phyloP scores from a whole-genome alignment of 1,284 basidiomycete species.

The Cryptococcus floricola region DNA sequence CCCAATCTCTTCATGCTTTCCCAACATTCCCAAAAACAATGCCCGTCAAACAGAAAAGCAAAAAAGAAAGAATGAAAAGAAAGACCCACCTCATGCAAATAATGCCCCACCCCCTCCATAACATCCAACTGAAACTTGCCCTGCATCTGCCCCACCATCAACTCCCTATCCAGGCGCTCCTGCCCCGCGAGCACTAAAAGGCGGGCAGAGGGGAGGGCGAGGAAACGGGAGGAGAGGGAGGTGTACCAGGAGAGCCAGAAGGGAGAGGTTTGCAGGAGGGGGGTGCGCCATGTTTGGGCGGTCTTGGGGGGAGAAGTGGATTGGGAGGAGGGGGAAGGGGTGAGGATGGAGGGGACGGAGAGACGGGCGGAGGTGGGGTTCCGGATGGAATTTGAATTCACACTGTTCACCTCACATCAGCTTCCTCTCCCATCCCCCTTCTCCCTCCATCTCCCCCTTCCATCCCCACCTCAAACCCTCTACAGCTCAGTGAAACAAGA shows the following conservation, averaged over 20 bases:
- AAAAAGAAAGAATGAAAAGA: neutral
- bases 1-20: neutral
- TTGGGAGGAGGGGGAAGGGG: conserved; percentile 21
- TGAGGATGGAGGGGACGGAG: conserved; percentile 73
- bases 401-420: conserved; percentile 49
- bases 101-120: conserved; percentile 81
- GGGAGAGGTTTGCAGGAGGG: conserved; percentile 75
- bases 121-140: conserved; percentile 95
- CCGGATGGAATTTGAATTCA: conserved; percentile 70
- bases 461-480: no score
- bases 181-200: conserved; percentile 87
- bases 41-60: no score
- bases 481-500: no score
- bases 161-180: conserved; percentile 82
- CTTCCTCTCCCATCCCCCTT: no score
- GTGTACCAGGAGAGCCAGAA: conserved; percentile 96
- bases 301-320: conserved; percentile 22
- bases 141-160: conserved; percentile 99
- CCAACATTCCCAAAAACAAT: neutral
- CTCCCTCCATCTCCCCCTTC: no score
- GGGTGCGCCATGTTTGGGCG: conserved; percentile 69
- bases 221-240: conserved; percentile 72
- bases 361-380: conserved; percentile 75
- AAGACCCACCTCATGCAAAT: conserved; percentile 77
- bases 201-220: conserved; percentile 71